A percentile compares a stretch with the other conserved stretches of the same genome.
These are phyloP conservation scores for Mycosphaerella arachidis DNA, from an alignment of 2,329 filamentous ascomycete species.

Conservation along the genomic window DNA sequence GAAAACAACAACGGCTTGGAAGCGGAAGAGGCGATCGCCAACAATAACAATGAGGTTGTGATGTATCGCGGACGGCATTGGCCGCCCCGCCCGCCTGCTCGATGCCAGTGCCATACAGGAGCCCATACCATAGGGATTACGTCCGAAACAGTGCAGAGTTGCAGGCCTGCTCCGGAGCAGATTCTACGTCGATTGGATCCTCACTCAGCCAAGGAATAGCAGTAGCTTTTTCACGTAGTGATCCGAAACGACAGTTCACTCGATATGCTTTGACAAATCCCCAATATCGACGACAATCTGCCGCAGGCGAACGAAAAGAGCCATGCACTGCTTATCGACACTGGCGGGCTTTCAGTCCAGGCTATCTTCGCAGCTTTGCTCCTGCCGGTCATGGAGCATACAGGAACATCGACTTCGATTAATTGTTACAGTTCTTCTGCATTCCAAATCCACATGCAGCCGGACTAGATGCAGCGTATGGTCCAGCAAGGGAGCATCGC, in stretches of 20 bases:
- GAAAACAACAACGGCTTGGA: neutral
- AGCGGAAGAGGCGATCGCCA: neutral
- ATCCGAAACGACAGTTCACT: neutral
- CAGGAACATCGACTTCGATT: neutral
- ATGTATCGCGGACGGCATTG: neutral
- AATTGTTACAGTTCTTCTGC: neutral
- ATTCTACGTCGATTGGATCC: neutral
- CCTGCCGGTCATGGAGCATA: neutral
- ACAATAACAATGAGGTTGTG: neutral
- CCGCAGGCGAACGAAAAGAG: neutral
- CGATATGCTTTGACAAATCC: neutral
- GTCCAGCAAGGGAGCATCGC: neutral
- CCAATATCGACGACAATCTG: neutral
- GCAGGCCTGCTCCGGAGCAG: neutral
- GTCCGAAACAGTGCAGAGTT: neutral
- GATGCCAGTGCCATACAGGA: neutral
- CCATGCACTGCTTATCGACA: neutral
- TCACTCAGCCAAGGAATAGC: neutral
- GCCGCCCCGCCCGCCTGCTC: neutral
- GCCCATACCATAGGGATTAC: neutral
- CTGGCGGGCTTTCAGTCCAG: neutral
- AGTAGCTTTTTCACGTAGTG: neutral
- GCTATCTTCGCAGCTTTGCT: neutral
- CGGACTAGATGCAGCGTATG: neutral
- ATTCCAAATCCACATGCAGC: neutral